Conservation (phyloP, 2,329 filamentous ascomycete species). For the Penicillium sp. region DNA sequence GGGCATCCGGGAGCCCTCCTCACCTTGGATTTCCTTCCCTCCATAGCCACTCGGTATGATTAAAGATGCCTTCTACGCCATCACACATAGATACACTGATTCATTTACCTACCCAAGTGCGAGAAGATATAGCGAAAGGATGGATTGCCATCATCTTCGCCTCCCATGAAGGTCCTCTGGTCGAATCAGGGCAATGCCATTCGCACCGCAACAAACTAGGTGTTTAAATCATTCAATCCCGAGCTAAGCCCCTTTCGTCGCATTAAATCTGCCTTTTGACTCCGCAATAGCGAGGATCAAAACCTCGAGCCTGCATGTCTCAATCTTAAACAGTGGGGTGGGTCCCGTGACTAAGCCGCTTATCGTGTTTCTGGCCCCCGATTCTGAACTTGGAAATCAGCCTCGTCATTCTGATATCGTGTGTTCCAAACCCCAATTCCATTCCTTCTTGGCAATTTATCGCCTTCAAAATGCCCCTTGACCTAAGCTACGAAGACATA, state of each 20-base stretch:
- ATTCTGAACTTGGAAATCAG: not conserved
- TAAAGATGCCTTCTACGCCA: not conserved
- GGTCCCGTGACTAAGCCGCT: not conserved
- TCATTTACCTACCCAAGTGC: not conserved
- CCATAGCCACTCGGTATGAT: too few relatives aligned
- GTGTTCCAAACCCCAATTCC: not conserved
- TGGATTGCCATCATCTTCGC: not conserved
- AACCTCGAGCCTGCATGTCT: not conserved
- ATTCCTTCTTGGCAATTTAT: not conserved
- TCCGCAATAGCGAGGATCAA: not conserved
- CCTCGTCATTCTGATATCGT: not conserved
- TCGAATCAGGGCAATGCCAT: not conserved
- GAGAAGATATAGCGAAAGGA: not conserved
- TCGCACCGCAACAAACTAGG: not conserved
- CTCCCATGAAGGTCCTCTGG: not conserved
- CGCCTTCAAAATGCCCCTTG: conserved; percentile 4
- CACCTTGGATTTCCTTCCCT: too few relatives aligned
- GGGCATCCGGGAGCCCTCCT: too few relatives aligned
- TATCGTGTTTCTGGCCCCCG: not conserved
- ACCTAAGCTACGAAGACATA: conserved; percentile 10
- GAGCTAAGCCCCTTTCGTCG: not conserved
- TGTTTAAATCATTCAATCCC: not conserved
- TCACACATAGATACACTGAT: not conserved
- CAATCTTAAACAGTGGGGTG: not conserved
- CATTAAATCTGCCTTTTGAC: not conserved